phyloP scores from a whole-genome alignment of 75 land plant genomes.

The Sequoiadendron giganteum region DNA sequence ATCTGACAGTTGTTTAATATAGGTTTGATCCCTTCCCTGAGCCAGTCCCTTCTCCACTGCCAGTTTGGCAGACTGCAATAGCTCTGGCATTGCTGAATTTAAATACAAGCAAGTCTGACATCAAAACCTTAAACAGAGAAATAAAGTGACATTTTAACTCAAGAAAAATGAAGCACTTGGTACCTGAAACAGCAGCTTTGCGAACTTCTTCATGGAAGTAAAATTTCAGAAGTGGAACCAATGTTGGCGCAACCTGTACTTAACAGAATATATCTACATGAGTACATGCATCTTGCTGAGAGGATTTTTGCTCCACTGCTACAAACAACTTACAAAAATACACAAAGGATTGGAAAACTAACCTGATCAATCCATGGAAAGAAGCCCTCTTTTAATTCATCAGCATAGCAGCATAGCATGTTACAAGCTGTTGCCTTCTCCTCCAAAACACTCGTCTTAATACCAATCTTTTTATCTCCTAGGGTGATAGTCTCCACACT shows the following conservation, averaged over 20 bases:
- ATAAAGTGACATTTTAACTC: not conserved
- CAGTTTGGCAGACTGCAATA: constrained; percentile 86
- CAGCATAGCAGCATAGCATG: constrained; percentile 99
- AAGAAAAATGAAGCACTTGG: not conserved
- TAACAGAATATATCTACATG: not conserved
- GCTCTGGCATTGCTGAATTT: constrained; percentile 89
- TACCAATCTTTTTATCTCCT: constrained; percentile 97
- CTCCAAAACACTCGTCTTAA: constrained; percentile 94
- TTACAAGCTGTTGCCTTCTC: constrained; percentile 99
- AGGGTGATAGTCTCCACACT: constrained; percentile 97
- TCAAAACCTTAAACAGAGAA: not conserved
- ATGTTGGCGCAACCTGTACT: constrained; percentile 86
- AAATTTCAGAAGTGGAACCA: constrained; percentile 95
- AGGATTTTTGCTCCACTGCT: not conserved
- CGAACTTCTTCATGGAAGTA: constrained; percentile 99
- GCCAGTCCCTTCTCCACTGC: constrained; percentile 94
- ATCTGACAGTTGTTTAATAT: constrained; percentile 90
- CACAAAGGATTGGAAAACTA: not conserved
- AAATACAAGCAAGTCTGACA: constrained; percentile 11
- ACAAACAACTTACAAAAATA: not conserved
- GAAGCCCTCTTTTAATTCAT: constrained; percentile 96
- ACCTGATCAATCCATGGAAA: constrained; percentile 99
- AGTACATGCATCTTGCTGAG: not conserved
- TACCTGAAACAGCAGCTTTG: constrained; percentile 98
- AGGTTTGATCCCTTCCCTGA: constrained; percentile 82